Evolutionary conservation across 805 yeast genomes (phyloP).

Genomic region (Candida multigemmis): DNA sequence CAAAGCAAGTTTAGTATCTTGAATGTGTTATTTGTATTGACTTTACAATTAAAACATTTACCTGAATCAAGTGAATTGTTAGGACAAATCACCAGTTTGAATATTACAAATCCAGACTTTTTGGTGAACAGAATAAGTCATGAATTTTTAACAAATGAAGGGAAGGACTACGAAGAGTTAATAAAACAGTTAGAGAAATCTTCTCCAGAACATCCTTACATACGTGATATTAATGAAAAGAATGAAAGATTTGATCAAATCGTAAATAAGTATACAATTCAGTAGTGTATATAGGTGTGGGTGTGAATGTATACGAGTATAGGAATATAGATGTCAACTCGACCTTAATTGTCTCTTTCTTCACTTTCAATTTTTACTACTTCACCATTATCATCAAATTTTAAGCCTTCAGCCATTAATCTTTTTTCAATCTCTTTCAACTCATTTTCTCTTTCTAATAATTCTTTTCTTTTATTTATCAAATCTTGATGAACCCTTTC

Average conservation of each 20-base stretch:
- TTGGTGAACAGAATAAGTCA: slow-evolving; percentile 60
- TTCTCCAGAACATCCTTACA: slow-evolving; percentile 49
- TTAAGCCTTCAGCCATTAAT: slow-evolving; percentile 48
- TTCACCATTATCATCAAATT: slow-evolving; percentile 28
- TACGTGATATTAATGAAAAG: slow-evolving; percentile 54
- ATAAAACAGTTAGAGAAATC: slow-evolving; percentile 35
- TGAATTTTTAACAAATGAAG: slow-evolving; percentile 36
- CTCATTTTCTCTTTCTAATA: slow-evolving; percentile 78
- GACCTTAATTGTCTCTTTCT: neutral
- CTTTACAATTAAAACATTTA: slow-evolving; percentile 67
- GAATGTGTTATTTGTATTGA: slow-evolving; percentile 59
- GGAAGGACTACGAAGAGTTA: slow-evolving; percentile 37
- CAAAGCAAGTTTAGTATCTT: slow-evolving; percentile 30
- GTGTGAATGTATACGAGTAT: too few species aligned
- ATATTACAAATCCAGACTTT: slow-evolving; percentile 30
- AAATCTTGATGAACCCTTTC: slow-evolving; percentile 85
- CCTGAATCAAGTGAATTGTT: slow-evolving; percentile 72
- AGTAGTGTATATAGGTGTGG: neutral
- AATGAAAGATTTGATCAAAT: slow-evolving; percentile 58
- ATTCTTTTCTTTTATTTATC: slow-evolving; percentile 70
- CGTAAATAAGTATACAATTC: slow-evolving; percentile 42
- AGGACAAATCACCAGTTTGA: slow-evolving; percentile 34
- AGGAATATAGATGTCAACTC: neutral
- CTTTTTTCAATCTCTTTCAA: slow-evolving; percentile 72
- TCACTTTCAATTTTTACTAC: slow-evolving; percentile 17